These are phyloP conservation scores for apple (Malus domestica) DNA, from an alignment of 306 rosid species.

Conservation along the genomic window DNA sequence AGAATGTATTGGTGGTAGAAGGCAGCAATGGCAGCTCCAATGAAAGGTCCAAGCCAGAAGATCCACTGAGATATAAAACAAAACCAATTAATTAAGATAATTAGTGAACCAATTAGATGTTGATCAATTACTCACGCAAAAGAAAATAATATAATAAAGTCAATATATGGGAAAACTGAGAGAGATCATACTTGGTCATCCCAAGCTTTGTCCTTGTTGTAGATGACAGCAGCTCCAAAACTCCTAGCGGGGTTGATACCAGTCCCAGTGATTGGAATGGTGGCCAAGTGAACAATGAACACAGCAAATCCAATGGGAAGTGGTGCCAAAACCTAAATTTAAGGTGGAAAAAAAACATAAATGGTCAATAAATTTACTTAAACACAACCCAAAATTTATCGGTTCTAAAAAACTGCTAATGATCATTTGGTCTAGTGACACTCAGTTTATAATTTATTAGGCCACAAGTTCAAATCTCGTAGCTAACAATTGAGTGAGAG, in stretches of 20 bases:
- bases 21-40: constrained; percentile 86
- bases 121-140: too few relatives aligned
- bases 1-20: constrained; percentile 74
- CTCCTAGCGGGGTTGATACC: constrained; percentile 97
- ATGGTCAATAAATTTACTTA: background rate
- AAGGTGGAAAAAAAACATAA: background rate
- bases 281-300: constrained; percentile 94
- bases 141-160: background rate
- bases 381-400: background rate
- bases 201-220: constrained; percentile 60
- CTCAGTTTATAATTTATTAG: too few relatives aligned
- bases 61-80: constrained; percentile 54
- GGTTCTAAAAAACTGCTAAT: too few relatives aligned
- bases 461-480: background rate
- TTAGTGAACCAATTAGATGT: too few relatives aligned
- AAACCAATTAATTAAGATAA: background rate
- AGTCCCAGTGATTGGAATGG: constrained; percentile 88
- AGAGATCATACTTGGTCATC: constrained; percentile 61
- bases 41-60: constrained; percentile 89
- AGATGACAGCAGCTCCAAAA: constrained; percentile 90
- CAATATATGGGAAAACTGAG: background rate
- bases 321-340: constrained; percentile 77
- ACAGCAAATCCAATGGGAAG: constrained; percentile 95
- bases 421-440: background rate
- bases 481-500: background rate